Evolutionary conservation across 2,329 filamentous ascomycete genomes (phyloP), one percentile per base, ranked within the genome.

Genomic region (Clarireedia paspali): DNA sequence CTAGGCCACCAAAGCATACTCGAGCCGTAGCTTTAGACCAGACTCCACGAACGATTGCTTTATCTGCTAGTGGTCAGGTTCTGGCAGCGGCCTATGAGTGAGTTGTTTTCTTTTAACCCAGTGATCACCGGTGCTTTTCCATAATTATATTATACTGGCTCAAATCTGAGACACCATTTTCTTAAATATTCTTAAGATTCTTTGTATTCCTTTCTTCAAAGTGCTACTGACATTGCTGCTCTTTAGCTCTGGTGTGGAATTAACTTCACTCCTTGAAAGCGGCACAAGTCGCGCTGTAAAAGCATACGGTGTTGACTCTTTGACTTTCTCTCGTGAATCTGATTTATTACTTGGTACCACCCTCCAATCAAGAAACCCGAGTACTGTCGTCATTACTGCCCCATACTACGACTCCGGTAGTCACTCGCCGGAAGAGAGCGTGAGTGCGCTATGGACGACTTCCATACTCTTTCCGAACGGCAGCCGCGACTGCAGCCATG

Each of bases 381-480:
- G 80, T 64, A 88, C 89, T 0, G 87, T 92, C 42, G 83, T 90
- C 49, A 77, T 94, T 36, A 55, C 53, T 15, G 88, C 88, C 0
- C 88, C 89, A 1, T 91, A 91, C 66, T 90, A 89, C 68, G 85
- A 88, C 44, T 87, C 84, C 0, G 85, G 85, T 38, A 82, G 81
- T 61, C 77, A 83, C 50, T 76, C 86, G 60, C 78, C 75, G 12
- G 83, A 86, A 57, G 82, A 88, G 57, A 80, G 84, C 59, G 78
- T 90, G 59, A 87, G 85, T 67, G 81, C 85, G 24, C 79, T 92
- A 66, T 94, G 89, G 89, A 92, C 89, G 6, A 90, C 88, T 0
- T 91, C 90, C 36, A 91, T 94, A 47, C 73, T 94, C 3, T 92
- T 92, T 56, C 88, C 89, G 3, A 89, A 91, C 63, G 85, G 83